Evolutionary conservation across 129 eudicot species (phyloP).

Genomic region (Scalesia atractyloides): DNA sequence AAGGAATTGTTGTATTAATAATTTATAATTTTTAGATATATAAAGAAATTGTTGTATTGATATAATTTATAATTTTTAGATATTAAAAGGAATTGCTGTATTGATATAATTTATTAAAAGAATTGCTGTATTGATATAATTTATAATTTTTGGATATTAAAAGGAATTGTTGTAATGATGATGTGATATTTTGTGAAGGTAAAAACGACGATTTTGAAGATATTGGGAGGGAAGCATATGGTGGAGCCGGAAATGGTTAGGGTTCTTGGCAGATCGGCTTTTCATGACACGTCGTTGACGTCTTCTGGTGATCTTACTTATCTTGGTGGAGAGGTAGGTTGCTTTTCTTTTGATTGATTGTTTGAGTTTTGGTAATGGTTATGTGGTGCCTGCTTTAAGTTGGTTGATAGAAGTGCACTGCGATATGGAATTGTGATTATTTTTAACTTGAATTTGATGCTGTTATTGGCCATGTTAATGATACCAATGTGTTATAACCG

Average conservation of each 20-base stretch:
- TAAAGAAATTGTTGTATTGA: not conserved
- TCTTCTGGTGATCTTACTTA: slow-evolving; percentile 87
- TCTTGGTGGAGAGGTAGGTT: slow-evolving; percentile 92
- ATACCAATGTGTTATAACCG: not conserved
- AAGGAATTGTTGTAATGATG: not conserved
- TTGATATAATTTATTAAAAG: not conserved
- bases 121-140: not conserved
- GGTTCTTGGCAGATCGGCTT: slow-evolving; percentile 97
- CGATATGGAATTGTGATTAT: no score
- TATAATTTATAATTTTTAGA: not conserved
- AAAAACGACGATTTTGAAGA: slow-evolving; percentile 94
- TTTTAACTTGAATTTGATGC: no score
- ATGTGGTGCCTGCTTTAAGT: no score
- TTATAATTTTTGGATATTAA: slow-evolving; percentile 2
- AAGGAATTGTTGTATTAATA: not conserved
- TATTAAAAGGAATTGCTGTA: not conserved
- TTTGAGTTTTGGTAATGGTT: no score
- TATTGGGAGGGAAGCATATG: slow-evolving; percentile 98
- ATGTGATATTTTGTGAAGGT: slow-evolving; percentile 27
- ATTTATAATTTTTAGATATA: not conserved
- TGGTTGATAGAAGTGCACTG: no score
- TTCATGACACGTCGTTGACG: slow-evolving; percentile 84
- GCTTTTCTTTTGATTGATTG: not conserved
- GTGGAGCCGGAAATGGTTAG: slow-evolving; percentile 93
- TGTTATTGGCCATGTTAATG: not conserved